Evolutionary conservation across 331 rosid genomes (phyloP).

Genomic region (Malus hybrid): DNA sequence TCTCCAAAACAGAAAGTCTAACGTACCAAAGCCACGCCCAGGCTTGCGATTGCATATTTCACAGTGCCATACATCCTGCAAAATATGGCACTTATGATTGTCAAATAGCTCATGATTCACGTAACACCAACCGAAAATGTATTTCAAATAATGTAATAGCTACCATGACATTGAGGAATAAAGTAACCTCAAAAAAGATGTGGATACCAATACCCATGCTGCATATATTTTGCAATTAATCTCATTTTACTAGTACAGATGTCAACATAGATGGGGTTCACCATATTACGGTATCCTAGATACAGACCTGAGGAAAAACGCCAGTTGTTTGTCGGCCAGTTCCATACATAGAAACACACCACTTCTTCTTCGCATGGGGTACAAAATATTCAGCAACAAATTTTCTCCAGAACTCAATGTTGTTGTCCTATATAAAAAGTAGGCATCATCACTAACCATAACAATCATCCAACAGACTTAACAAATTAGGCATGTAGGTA

Average conservation of each 20-base stretch:
- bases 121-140: neutral
- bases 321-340: conserved; percentile 90
- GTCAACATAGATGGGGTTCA: conserved; percentile 16
- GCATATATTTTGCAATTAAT: neutral
- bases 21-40: conserved; percentile 94
- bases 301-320: conserved; percentile 90
- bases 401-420: conserved; percentile 93
- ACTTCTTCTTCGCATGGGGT: conserved; percentile 90
- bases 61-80: conserved; percentile 90
- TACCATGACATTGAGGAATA: neutral
- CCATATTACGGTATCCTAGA: conserved; percentile 5
- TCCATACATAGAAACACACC: conserved; percentile 98
- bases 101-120: neutral
- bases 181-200: neutral
- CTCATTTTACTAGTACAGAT: neutral
- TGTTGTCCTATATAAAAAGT: conserved; percentile 62
- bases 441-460: conserved; percentile 11
- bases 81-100: conserved; percentile 3
- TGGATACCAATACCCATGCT: neutral
- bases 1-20: neutral
- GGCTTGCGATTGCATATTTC: conserved; percentile 93
- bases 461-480: neutral
- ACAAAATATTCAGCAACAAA: conserved; percentile 92
- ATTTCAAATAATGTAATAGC: neutral
- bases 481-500: neutral